Conservation (phyloP, 2,329 filamentous ascomycete genomes). For the Penicillium brasilianum region DNA sequence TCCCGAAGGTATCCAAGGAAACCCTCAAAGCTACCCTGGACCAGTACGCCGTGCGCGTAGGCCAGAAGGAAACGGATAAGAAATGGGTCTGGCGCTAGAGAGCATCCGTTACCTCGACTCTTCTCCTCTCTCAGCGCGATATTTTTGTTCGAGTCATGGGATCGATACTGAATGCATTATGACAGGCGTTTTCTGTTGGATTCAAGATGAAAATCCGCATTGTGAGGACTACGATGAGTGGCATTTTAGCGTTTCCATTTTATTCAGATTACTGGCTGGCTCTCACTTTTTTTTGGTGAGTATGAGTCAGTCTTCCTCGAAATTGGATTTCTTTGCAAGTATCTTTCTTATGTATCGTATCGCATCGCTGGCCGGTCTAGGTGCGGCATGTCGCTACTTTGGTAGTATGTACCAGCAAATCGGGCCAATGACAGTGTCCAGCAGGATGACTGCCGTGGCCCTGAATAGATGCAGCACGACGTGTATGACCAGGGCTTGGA, state of each 20-base stretch:
- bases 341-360: neutral
- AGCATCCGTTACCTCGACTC: neutral
- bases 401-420: neutral
- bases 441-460: neutral
- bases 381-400: neutral
- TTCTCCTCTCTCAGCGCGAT: neutral
- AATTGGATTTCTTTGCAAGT: neutral
- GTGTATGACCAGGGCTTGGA: neutral
- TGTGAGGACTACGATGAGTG: neutral
- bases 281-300: neutral
- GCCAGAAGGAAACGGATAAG: slow-evolving; percentile 67
- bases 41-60: slow-evolving; percentile 66
- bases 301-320: neutral
- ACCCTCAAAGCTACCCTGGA: slow-evolving; percentile 74
- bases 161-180: neutral
- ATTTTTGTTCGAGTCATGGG: neutral
- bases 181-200: slow-evolving; percentile 1
- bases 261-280: neutral
- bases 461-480: neutral
- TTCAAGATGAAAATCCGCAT: neutral
- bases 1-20: slow-evolving; percentile 71
- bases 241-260: slow-evolving; percentile 1
- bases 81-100: slow-evolving; percentile 61
- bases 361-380: neutral
- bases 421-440: neutral